Conservation (phyloP, 208 protist genomes). For the Strigomonas culicis region DNA sequence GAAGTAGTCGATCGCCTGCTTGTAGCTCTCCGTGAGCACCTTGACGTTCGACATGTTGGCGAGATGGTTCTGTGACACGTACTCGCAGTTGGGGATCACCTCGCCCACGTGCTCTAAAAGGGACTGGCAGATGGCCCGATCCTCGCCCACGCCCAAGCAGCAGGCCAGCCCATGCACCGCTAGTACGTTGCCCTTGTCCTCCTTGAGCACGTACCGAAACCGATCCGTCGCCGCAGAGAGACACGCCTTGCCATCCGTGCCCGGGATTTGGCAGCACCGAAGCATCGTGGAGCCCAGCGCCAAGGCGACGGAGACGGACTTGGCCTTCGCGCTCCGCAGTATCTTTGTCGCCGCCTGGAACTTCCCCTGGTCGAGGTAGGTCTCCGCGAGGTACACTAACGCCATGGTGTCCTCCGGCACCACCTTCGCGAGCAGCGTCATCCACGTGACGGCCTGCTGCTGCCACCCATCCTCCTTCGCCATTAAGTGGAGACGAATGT, state of each 20-base stretch:
- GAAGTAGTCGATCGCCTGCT: constrained; percentile 77
- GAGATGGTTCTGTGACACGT: constrained; percentile 38
- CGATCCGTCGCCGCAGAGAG: constrained; percentile 41
- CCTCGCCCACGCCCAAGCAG: constrained; percentile 64
- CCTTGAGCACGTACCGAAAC: constrained; percentile 49
- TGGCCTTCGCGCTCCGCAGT: constrained; percentile 29
- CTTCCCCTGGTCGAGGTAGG: constrained; percentile 51
- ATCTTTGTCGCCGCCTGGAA: constrained; percentile 39
- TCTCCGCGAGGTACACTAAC: constrained; percentile 42
- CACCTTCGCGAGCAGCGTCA: constrained; percentile 70
- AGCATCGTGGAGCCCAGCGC: constrained; percentile 63
- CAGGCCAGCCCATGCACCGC: constrained; percentile 82
- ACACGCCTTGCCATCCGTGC: constrained; percentile 35
- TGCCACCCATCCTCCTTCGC: constrained; percentile 45
- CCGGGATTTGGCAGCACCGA: constrained; percentile 56
- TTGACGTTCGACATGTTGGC: constrained; percentile 77
- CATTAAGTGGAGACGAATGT: constrained; percentile 68
- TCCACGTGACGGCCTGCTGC: constrained; percentile 75
- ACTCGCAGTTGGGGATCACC: constrained; percentile 50
- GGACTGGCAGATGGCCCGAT: constrained; percentile 57
- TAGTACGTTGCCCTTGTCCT: constrained; percentile 69
- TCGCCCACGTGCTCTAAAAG: constrained; percentile 72
- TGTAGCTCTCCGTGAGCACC: constrained; percentile 66
- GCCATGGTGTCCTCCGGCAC: constrained; percentile 50
- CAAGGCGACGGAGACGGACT: constrained; percentile 44